Base-by-base conservation (phyloP, 2,329 filamentous ascomycete genomes). In the Xylaria sp. region DNA sequence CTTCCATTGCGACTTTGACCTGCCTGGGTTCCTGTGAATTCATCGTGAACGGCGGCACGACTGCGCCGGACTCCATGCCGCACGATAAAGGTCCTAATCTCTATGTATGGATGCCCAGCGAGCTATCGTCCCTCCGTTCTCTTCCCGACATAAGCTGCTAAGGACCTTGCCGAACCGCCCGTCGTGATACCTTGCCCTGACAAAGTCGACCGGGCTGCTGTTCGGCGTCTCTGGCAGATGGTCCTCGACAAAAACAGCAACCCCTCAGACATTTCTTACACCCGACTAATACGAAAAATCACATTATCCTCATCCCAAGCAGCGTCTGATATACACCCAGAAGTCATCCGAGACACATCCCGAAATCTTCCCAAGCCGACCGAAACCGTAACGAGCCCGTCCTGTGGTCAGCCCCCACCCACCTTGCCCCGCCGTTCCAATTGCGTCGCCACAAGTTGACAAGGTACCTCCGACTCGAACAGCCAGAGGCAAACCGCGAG, bases 211-310 rank as follows among this genome's bases (percentile, higher is more conserved):
- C 46, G 46, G 56, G 44, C 44, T 54, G 41, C 52, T 44, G 39
- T 59, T 67, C 66, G 64, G 63, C 64, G 71, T 65, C 83, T 79
- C 86, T 87, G 84, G 85, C 86, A 77, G 83, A 88, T 85, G 83
- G 81, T 82, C 83, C 82, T 76, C 79, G 78, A 74, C 85, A 85
- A 77, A 74, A 78, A 74, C 78, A 82, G 76, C 81, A 82, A 78
- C 69, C 71, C 66, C 77, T 79, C 74, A 77, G 78, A 74, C 82
- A 80, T 70, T 79, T 81, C 71, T 83, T 83, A 73, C 81, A 82
- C 72, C 72, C 77, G 64, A 80, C 68, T 75, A 80, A 69, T 72
- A 78, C 61, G 74, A 79, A 61, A 77, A 75, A 67, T 71, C 71
- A 68, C 71, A 69, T 65, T 74, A 45, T 48, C 71, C 59, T 71